Evolutionary conservation across 495 filamentous ascomycete genomes (phyloP).

Genomic region (Elaphomyces granulatus): DNA sequence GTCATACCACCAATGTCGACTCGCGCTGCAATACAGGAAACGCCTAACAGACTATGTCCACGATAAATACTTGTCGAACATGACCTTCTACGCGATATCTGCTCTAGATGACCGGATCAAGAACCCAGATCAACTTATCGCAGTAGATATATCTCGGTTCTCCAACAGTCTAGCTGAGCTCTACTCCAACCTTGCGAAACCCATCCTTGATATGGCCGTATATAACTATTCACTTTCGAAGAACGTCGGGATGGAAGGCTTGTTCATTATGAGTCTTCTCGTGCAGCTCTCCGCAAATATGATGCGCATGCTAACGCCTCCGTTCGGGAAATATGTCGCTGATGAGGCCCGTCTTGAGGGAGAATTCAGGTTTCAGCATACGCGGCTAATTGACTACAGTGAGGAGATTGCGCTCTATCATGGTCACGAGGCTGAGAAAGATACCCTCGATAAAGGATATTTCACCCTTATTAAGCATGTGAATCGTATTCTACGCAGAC

Average conservation of each 20-base stretch:
- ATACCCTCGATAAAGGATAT: slow-evolving; percentile 93
- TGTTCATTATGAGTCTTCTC: slow-evolving; percentile 85
- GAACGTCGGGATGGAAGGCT: slow-evolving; percentile 85
- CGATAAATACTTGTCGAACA: slow-evolving; percentile 79
- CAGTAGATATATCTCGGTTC: slow-evolving; percentile 90
- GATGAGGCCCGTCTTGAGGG: slow-evolving; percentile 91
- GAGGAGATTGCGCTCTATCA: slow-evolving; percentile 90
- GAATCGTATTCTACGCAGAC: slow-evolving; percentile 77
- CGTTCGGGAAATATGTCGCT: slow-evolving; percentile 95
- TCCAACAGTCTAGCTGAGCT: slow-evolving; percentile 88
- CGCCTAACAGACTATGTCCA: slow-evolving; percentile 87
- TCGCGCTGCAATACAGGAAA: slow-evolving; percentile 82
- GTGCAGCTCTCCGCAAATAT: slow-evolving; percentile 85
- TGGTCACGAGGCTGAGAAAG: slow-evolving; percentile 92
- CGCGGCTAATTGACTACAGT: slow-evolving; percentile 81
- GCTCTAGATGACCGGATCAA: slow-evolving; percentile 95
- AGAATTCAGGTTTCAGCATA: slow-evolving; percentile 93
- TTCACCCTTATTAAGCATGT: slow-evolving; percentile 98
- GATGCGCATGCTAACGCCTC: slow-evolving; percentile 92
- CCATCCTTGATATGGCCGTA: slow-evolving; percentile 84
- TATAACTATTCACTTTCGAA: slow-evolving; percentile 89
- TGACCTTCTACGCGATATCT: slow-evolving; percentile 96
- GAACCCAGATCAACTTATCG: slow-evolving; percentile 95
- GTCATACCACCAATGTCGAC: slow-evolving; percentile 93
- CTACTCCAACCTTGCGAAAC: slow-evolving; percentile 96